Base-by-base conservation (phyloP, 2,329 filamentous ascomycete species). In the Boeremia lycopersici region DNA sequence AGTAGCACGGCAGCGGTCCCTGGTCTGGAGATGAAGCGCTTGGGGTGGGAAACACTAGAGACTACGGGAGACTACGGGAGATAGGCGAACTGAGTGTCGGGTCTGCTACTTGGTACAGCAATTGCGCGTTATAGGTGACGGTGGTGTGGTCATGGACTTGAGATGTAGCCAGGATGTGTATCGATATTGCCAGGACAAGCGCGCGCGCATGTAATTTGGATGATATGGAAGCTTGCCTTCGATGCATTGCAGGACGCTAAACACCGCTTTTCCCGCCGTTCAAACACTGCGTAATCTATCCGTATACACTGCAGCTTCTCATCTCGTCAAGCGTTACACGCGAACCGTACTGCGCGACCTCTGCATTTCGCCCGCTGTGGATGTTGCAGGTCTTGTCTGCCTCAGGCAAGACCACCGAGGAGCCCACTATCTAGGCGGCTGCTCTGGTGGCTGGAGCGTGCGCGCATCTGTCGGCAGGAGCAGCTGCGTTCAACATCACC, bases 291-390 rank as follows among this genome's bases (percentile, higher is more conserved):
- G 34, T 6, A 30, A 40, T 40, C n/a, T 30, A 25, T 42, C 29
- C 42, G 9, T 48, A 45, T 48, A 39, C 40, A 34, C 40, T 49
- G 45, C 15, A 45, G 43, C 48, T 45, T 40, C 23, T 45, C 51
- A 45, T 49, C 29, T 46, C 45, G 40, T 55, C 52, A 36, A 34
- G 28, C 28, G 52, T 55, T 28, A 42, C 41, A 54, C 45, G 45
- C 11, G 30, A 39, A 28, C 17, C 39, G 39, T 43, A 23, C 39
- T 17, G 33, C 39, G 13, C 33, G 34, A 17, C 26, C 43, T 31
- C 33, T 26, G 40, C 17, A 19, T 1, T 11, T 12, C 19, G 19
- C 40, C 40, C 23, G 39, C 19, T 30, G 35, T 28, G 28, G 5
- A 40, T 30, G 46, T 10, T 42, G 35, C 41, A 45, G 11, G 34